Evolutionary conservation across 164 flowering plant species (phyloP).

Genomic region (Vitis riparia): DNA sequence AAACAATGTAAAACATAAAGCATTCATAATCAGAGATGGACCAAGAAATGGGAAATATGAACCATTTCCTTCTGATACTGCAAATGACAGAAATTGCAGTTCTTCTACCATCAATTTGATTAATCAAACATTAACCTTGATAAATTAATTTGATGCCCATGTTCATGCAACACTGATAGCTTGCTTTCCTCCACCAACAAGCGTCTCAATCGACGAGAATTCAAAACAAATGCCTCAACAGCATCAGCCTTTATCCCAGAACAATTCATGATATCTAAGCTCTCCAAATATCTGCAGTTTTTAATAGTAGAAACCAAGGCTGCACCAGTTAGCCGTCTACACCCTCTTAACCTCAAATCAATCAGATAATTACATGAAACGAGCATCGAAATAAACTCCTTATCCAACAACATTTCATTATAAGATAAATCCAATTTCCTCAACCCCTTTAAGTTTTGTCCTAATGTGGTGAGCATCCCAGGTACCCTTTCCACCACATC

Average conservation of each 20-base stretch:
- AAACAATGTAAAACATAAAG: neutral
- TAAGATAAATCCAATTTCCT: conserved; percentile 69
- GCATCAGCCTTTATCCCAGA: conserved; percentile 40
- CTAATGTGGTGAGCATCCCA: conserved; percentile 67
- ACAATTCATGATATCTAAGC: conserved; percentile 52
- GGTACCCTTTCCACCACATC: conserved; percentile 71
- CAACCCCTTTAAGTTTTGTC: conserved; percentile 55
- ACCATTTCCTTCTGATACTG: conserved; percentile 3
- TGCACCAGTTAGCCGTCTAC: conserved; percentile 36
- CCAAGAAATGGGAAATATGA: neutral
- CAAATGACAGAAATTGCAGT: neutral
- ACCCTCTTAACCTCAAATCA: conserved; percentile 70
- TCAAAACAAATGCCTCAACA: conserved; percentile 50
- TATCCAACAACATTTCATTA: conserved; percentile 68
- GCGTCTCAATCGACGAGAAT: conserved; percentile 34
- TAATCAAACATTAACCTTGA: conserved; percentile 41
- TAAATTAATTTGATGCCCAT: conserved; percentile 34
- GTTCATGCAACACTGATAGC: conserved; percentile 49
- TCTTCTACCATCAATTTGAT: neutral
- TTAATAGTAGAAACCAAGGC: conserved; percentile 38
- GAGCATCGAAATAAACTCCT: conserved; percentile 65
- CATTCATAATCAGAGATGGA: neutral
- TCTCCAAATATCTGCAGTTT: conserved; percentile 53
- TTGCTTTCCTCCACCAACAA: conserved; percentile 61
- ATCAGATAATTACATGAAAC: conserved; percentile 51